These are phyloP conservation scores for Pisolithus albus DNA, from an alignment of 768 basidiomycete species.

Conservation along the genomic window DNA sequence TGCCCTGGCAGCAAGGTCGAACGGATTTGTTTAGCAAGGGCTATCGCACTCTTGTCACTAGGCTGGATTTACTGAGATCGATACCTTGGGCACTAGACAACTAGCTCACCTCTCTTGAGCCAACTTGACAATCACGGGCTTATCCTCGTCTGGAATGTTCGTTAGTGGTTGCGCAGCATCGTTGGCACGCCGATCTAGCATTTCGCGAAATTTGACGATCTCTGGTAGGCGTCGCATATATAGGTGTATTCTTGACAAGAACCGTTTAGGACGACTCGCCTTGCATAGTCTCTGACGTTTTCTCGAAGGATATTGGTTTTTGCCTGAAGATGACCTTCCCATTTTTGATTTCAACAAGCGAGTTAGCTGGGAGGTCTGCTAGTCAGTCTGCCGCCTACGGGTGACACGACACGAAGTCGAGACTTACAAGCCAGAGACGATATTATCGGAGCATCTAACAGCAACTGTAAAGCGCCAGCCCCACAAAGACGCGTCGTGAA, in stretches of 20 bases:
- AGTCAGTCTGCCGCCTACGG: constrained; percentile 21
- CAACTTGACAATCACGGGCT: constrained; percentile 72
- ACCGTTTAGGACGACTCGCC: constrained; percentile 36
- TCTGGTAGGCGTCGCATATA: constrained; percentile 35
- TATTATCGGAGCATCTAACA: constrained; percentile 10
- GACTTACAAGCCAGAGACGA: constrained; percentile 14
- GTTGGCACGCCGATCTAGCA: constrained; percentile 52
- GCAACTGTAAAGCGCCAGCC: not conserved
- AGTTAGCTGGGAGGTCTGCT: constrained; percentile 27
- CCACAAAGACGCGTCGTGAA: constrained; percentile 3
- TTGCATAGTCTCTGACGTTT: constrained; percentile 75
- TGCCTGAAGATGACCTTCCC: constrained; percentile 73
- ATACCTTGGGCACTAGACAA: not conserved
- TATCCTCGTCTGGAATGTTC: constrained; percentile 60
- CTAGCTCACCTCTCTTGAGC: constrained; percentile 72
- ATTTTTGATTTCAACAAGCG: constrained; percentile 62
- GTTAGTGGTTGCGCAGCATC: constrained; percentile 44
- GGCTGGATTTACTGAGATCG: constrained; percentile 6
- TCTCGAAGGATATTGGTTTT: constrained; percentile 67
- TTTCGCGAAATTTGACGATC: constrained; percentile 69
- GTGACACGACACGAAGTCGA: not conserved
- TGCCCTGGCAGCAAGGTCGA: constrained; percentile 59
- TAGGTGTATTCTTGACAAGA: not conserved
- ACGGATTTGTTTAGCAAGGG: constrained; percentile 64
- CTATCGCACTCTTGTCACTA: constrained; percentile 66